Evolutionary conservation across 441 rosid genomes (phyloP).

Genomic region (Arabidopsis lyrata): DNA sequence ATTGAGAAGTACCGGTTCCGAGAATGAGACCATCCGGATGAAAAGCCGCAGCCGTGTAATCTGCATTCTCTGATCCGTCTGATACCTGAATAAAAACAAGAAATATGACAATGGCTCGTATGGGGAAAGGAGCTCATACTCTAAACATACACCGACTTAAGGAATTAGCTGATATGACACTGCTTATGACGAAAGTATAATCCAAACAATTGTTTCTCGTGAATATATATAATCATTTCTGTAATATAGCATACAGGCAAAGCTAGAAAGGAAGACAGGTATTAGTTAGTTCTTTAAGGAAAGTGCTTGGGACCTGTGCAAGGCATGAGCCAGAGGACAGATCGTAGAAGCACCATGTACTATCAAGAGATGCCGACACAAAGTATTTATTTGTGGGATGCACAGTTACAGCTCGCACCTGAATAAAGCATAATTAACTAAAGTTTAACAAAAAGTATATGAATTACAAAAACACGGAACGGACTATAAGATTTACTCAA

Average conservation of each 20-base stretch:
- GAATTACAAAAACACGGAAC: background rate
- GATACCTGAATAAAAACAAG: conserved; percentile 62
- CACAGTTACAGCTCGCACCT: conserved; percentile 99
- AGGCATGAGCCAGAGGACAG: conserved; percentile 87
- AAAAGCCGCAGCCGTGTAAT: conserved; percentile 94
- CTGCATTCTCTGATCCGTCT: conserved; percentile 62
- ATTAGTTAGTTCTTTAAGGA: background rate
- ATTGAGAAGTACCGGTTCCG: conserved; percentile 95
- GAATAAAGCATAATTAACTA: conserved; percentile 39
- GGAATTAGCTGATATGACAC: conserved; percentile 3
- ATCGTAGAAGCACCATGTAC: conserved; percentile 97
- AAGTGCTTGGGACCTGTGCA: conserved; percentile 66
- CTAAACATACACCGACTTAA: background rate
- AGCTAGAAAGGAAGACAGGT: background rate
- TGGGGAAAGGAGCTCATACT: conserved; percentile 2
- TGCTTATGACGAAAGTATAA: conserved; percentile 12
- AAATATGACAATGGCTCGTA: conserved; percentile 20
- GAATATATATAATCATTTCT: background rate
- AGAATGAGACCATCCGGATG: conserved; percentile 99
- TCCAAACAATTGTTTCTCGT: background rate
- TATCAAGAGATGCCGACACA: conserved; percentile 96
- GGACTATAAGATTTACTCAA: background rate
- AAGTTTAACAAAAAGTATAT: conserved; percentile 2
- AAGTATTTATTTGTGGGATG: conserved; percentile 96
- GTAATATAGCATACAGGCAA: conserved; percentile 18